Evolutionary conservation across 305 asterid genomes (phyloP), one percentile per base, ranked within the genome.

Genomic region (Solanum chacoense): DNA sequence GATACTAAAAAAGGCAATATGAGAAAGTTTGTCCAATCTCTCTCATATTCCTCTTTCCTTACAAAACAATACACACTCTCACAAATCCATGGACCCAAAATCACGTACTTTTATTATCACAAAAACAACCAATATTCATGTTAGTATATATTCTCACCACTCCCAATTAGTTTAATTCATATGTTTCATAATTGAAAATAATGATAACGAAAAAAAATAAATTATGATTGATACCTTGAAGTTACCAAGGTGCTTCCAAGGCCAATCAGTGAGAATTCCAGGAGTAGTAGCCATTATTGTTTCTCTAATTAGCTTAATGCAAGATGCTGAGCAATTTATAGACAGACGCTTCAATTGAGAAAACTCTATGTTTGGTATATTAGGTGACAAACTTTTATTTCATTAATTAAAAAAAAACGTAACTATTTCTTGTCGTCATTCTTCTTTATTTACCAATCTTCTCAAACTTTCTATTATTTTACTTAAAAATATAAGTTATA

Each of bases 41-140:
- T 85, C 75, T 93, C 92, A 3, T 77, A 34, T 20, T 86, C 31
- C 45, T 67, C 91, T 34, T 72, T 28, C 11, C 85, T 91, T 78
- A 93, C 88, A 2, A 88, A 29, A 8, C 71, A 26, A 88, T 93
- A 91, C 12, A 92, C 5, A 90, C 93, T 93, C 50, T 89, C 93
- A 72, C 88, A 84, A 32, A 88, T 94, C 94, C 94, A 93, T 65
- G 96, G 96, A 74, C 91, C 94, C 92, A 93, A 87, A 6, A 93
- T 84, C 14, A 93, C 50, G 16, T 94, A 93, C 96, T 94, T 72
- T 78, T 12, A 81, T 45, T 37, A 13, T 7, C 50, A 78, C 4
- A 78, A 38, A 28, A 42, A 3, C 35, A 42, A 6, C 35, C 59
- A 45, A 45, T 45, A 29, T 9, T 24, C 36, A 69, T 63, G 80